Evolutionary conservation across 164 flowering plant species (phyloP).

Genomic region (grape (Vitis vinifera)): DNA sequence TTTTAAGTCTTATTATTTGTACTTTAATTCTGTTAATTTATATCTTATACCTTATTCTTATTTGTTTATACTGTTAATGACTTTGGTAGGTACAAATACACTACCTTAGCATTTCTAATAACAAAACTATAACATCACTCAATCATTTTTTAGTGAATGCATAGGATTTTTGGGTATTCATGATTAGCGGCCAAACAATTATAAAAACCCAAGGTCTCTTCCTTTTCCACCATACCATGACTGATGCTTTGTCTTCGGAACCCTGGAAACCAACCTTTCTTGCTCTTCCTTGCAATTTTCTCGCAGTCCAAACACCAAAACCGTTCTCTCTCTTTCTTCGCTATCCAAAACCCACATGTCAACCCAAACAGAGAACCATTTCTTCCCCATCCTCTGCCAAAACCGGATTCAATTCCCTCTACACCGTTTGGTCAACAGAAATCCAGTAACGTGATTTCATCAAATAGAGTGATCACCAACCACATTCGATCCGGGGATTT

Average conservation of each 20-base stretch:
- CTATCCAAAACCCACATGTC: constrained; percentile 18
- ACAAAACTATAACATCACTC: too few relatives aligned
- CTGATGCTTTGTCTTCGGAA: background rate
- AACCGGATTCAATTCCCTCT: constrained; percentile 16
- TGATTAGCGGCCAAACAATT: too few relatives aligned
- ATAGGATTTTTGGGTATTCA: too few relatives aligned
- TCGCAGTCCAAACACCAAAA: constrained; percentile 12
- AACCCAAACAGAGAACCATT: constrained; percentile 6
- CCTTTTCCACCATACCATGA: too few relatives aligned
- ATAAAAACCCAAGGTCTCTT: too few relatives aligned
- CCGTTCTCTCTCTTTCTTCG: constrained; percentile 7
- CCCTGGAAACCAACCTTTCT: background rate
- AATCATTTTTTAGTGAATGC: too few relatives aligned
- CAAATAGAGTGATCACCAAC: constrained; percentile 32
- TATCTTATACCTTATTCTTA: too few relatives aligned
- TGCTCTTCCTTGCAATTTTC: constrained; percentile 6
- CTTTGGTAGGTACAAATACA: too few relatives aligned
- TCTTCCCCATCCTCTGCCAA: background rate
- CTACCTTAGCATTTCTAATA: too few relatives aligned
- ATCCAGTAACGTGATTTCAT: constrained; percentile 15
- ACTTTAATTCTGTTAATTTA: too few relatives aligned
- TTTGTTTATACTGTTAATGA: too few relatives aligned
- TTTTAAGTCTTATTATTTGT: too few relatives aligned
- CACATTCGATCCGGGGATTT: constrained; percentile 31
- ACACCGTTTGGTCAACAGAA: constrained; percentile 1